These are phyloP conservation scores for Phellopilus nigrolimitatus DNA, from an alignment of 1,284 basidiomycete species.

Conservation along the genomic window DNA sequence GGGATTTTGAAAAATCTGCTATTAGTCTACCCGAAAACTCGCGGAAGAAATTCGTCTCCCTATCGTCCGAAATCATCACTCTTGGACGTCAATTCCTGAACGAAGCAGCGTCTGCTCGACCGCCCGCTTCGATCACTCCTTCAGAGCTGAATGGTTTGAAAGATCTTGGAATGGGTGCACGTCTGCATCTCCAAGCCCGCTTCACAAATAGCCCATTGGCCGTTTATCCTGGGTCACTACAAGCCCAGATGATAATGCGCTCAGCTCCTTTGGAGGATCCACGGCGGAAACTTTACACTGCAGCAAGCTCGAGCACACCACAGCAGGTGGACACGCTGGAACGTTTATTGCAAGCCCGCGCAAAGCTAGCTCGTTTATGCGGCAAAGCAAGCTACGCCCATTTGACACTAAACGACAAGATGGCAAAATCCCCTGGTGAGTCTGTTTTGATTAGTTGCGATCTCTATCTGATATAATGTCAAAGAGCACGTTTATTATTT, in stretches of 20 bases:
- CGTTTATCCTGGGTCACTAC: constrained; percentile 79
- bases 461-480: constrained; percentile 15
- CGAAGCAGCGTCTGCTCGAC: constrained; percentile 54
- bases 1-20: constrained; percentile 96
- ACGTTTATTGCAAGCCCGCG: constrained; percentile 67
- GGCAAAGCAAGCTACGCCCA: constrained; percentile 81
- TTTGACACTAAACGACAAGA: constrained; percentile 86
- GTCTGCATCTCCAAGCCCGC: constrained; percentile 66
- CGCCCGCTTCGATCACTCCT: constrained; percentile 61
- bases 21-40: constrained; percentile 82
- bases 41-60: constrained; percentile 78
- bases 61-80: constrained; percentile 90
- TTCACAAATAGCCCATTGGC: constrained; percentile 67
- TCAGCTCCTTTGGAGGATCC: constrained; percentile 81
- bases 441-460: constrained; percentile 1
- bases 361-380: constrained; percentile 75
- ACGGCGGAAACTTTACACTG: constrained; percentile 74
- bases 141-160: constrained; percentile 64
- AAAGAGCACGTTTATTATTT: constrained; percentile 85
- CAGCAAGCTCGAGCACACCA: constrained; percentile 63
- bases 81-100: constrained; percentile 85
- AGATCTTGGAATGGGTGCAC: constrained; percentile 63
- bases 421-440: constrained; percentile 85
- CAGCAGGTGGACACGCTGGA: constrained; percentile 74
- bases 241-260: constrained; percentile 90